Percentiles rank a stretch among this genome's conserved stretches.
phyloP scores from a whole-genome alignment of 83 land plant species.

The Diphasiastrum complanatum region DNA sequence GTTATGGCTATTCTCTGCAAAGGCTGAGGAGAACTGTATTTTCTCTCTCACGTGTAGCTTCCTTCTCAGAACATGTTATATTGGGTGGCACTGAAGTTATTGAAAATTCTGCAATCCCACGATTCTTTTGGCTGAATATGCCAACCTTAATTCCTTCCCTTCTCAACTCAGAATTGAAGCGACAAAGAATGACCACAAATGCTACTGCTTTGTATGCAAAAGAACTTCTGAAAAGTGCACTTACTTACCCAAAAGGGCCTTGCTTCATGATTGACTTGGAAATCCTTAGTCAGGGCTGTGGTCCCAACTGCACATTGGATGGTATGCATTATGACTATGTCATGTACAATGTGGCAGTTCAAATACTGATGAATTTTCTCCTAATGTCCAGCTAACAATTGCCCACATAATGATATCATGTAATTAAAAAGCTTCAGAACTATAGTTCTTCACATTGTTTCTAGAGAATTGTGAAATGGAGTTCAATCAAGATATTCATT shows the following conservation, averaged over 20 bases:
- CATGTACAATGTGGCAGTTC: constrained; percentile 72
- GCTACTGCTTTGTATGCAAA: constrained; percentile 37
- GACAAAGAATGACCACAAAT: constrained; percentile 42
- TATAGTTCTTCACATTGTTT: too few relatives aligned
- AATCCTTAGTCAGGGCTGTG: constrained; percentile 51
- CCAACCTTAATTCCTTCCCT: constrained; percentile 57
- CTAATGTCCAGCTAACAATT: constrained; percentile 67
- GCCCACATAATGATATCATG: too few relatives aligned
- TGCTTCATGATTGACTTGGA: constrained; percentile 54
- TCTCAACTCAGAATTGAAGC: constrained; percentile 62
- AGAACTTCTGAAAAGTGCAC: constrained; percentile 35
- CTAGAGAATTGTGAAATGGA: too few relatives aligned
- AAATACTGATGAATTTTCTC: constrained; percentile 74
- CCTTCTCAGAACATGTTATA: constrained; percentile 20
- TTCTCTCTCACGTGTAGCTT: constrained; percentile 37
- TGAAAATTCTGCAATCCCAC: constrained; percentile 25
- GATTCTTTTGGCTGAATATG: constrained; percentile 86
- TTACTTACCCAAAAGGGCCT: constrained; percentile 55
- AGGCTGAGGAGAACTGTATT: constrained; percentile 25
- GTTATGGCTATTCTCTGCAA: constrained; percentile 38
- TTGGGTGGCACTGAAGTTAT: constrained; percentile 9
- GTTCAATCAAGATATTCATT: too few relatives aligned
- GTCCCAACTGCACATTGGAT: constrained; percentile 59
- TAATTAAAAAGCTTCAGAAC: too few relatives aligned
- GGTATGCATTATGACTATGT: constrained; percentile 77